phyloP scores from a whole-genome alignment of 1,284 basidiomycete species.

The Cryptococcus sp. region DNA sequence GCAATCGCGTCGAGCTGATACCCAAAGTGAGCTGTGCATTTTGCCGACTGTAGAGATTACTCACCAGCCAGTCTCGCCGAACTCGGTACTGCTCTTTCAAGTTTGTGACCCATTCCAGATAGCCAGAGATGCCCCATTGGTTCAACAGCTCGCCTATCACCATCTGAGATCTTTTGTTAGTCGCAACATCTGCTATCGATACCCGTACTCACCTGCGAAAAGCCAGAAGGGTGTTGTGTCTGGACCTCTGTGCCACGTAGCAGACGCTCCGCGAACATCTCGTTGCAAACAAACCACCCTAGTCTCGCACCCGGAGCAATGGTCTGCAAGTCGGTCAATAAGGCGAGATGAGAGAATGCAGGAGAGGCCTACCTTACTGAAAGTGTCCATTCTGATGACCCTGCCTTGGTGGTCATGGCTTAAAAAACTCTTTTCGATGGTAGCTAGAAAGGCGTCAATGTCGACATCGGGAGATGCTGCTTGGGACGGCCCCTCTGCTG shows the following conservation, averaged over 20 bases:
- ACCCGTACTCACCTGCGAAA: slow-evolving; percentile 52
- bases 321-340: slow-evolving; percentile 57
- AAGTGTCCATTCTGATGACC: slow-evolving; percentile 44
- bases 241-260: slow-evolving; percentile 67
- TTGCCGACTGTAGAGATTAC: background rate
- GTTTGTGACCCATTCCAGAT: slow-evolving; percentile 69
- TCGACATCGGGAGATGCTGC: slow-evolving; percentile 15
- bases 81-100: slow-evolving; percentile 43
- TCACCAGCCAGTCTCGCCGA: slow-evolving; percentile 41
- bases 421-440: slow-evolving; percentile 65
- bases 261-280: slow-evolving; percentile 61
- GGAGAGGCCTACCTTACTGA: slow-evolving; percentile 21
- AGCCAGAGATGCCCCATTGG: slow-evolving; percentile 66
- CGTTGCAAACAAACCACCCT: slow-evolving; percentile 66
- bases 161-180: slow-evolving; percentile 28
- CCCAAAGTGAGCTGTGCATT: background rate
- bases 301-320: slow-evolving; percentile 71
- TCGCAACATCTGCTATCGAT: background rate
- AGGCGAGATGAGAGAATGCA: background rate
- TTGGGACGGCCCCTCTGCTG: background rate
- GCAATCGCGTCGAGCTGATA: slow-evolving; percentile 16
- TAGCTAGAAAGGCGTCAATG: slow-evolving; percentile 30
- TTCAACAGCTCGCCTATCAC: slow-evolving; percentile 64
- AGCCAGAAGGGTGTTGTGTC: slow-evolving; percentile 69
- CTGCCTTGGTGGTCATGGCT: slow-evolving; percentile 52